Evolutionary conservation across 192 early-diverging fungal genomes (phyloP).

Genomic region (Dimargaris verticillata): DNA sequence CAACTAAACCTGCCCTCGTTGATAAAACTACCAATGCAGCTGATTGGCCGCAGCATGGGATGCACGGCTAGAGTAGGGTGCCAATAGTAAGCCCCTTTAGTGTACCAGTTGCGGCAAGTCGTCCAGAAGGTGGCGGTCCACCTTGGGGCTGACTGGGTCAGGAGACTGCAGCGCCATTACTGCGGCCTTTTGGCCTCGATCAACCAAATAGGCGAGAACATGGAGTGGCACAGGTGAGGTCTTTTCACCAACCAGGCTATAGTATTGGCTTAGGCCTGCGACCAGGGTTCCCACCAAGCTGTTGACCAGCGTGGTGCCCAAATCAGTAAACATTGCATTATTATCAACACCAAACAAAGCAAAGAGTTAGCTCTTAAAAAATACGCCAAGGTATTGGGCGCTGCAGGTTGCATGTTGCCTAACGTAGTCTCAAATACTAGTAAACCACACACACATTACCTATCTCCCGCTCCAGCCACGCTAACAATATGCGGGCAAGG

Average conservation of each 20-base stretch:
- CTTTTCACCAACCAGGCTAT: background rate
- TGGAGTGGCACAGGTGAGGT: background rate
- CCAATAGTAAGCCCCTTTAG: too few relatives aligned
- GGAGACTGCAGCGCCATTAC: background rate
- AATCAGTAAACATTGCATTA: conserved; percentile 19
- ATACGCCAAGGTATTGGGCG: conserved; percentile 14
- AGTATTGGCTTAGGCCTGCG: conserved; percentile 16
- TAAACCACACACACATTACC: background rate
- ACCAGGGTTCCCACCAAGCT: conserved; percentile 56
- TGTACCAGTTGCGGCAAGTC: too few relatives aligned
- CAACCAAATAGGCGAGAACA: background rate
- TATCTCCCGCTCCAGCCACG: conserved; percentile 4
- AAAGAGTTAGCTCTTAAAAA: conserved; percentile 12
- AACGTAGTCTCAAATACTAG: background rate
- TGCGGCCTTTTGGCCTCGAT: background rate
- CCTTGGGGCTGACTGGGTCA: background rate
- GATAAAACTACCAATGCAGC: too few relatives aligned
- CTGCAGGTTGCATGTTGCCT: background rate
- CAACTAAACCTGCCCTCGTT: too few relatives aligned
- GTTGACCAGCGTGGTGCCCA: background rate
- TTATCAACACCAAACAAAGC: conserved; percentile 14
- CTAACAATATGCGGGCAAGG: background rate
- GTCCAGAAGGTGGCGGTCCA: background rate
- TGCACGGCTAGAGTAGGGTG: too few relatives aligned
- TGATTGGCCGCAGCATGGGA: too few relatives aligned